Percentiles rank a stretch among this genome's conserved stretches.
Evolutionary conservation across 495 filamentous ascomycete genomes (phyloP).

Genomic region (Lasiosphaeria miniovina): DNA sequence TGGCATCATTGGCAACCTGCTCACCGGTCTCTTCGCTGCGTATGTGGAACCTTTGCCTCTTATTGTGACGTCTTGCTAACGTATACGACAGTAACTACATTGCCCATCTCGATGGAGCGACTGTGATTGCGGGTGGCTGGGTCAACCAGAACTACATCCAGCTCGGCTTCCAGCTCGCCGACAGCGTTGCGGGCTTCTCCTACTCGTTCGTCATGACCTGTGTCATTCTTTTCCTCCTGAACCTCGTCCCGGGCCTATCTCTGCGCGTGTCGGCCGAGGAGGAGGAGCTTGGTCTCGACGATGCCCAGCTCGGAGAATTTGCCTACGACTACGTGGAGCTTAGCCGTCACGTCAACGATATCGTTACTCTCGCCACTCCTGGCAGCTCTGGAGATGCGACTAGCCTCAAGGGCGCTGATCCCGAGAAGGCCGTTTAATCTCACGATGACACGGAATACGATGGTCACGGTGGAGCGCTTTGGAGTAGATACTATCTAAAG

Average conservation of each 20-base stretch:
- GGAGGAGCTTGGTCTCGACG: slow-evolving; percentile 91
- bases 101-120: slow-evolving; percentile 76
- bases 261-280: slow-evolving; percentile 81
- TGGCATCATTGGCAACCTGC: slow-evolving; percentile 84
- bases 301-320: slow-evolving; percentile 96
- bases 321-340: slow-evolving; percentile 98
- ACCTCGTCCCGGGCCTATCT: slow-evolving; percentile 79
- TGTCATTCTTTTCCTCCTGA: slow-evolving; percentile 86
- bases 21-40: slow-evolving; percentile 91
- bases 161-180: slow-evolving; percentile 85
- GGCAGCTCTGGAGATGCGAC: slow-evolving; percentile 16
- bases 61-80: neutral
- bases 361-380: slow-evolving; percentile 11
- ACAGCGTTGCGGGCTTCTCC: slow-evolving; percentile 78
- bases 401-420: slow-evolving; percentile 24
- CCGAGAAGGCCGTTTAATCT: slow-evolving; percentile 25
- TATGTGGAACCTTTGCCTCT: slow-evolving; percentile 16
- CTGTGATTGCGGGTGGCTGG: slow-evolving; percentile 77
- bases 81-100: slow-evolving; percentile 62
- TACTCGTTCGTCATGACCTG: slow-evolving; percentile 91
- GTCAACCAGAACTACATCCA: slow-evolving; percentile 90
- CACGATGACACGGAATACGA: neutral
- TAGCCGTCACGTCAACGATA: slow-evolving; percentile 63
- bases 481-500: neutral
- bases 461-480: neutral